phyloP scores from a whole-genome alignment of 352 stramenopile species.

The Salisapilia sapeloensis region DNA sequence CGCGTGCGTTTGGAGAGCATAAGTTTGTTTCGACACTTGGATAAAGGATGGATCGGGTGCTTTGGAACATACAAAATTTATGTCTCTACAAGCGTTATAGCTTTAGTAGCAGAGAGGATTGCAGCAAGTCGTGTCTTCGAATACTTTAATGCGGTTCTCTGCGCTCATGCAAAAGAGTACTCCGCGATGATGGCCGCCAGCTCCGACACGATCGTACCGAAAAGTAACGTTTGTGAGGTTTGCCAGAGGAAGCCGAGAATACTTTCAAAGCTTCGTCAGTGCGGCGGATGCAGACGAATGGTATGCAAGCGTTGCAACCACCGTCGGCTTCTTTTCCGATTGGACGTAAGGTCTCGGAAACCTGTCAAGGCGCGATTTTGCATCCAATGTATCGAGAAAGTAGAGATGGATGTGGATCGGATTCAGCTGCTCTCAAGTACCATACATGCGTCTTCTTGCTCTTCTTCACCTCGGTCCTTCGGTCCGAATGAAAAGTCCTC shows the following conservation, averaged over 20 bases:
- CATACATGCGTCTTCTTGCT: no score
- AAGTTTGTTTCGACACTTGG: constrained; percentile 37
- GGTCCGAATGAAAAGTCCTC: no score
- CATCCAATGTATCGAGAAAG: constrained; percentile 29
- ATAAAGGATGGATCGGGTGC: constrained; percentile 28
- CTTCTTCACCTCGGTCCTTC: no score
- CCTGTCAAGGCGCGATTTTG: constrained; percentile 32
- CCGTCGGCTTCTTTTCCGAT: constrained; percentile 24
- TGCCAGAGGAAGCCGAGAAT: no score
- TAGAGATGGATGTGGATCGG: no score
- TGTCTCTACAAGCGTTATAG: constrained; percentile 15
- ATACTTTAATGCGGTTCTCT: constrained; percentile 18
- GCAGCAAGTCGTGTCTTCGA: constrained; percentile 23
- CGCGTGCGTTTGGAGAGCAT: constrained; percentile 29
- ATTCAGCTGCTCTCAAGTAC: no score
- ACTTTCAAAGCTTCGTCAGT: no score
- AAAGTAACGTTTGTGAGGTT: constrained; percentile 21
- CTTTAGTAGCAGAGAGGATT: constrained; percentile 19
- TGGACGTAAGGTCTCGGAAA: constrained; percentile 19
- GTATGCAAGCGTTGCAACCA: constrained; percentile 29
- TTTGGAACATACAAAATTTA: constrained; percentile 33
- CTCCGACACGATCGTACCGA: constrained; percentile 13
- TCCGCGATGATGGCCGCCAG: constrained; percentile 20
- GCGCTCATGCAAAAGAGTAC: constrained; percentile 30
- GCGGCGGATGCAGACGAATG: constrained; percentile 33